These are phyloP conservation scores for Guillardia theta DNA, from an alignment of 78 protist genomes.

Conservation along the genomic window DNA sequence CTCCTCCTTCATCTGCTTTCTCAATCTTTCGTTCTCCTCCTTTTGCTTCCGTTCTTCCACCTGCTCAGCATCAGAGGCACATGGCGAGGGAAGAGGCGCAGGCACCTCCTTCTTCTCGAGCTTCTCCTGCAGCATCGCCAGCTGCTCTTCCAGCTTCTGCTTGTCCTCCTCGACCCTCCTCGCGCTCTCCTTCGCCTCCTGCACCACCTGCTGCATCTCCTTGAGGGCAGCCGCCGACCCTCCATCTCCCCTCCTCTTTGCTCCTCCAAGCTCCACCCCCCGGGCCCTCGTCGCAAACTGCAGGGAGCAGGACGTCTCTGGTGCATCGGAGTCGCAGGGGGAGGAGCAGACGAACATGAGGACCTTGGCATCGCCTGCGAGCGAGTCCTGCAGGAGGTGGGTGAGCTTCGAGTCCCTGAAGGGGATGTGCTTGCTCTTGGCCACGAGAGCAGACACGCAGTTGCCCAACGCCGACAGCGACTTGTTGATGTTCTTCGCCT, in stretches of 20 bases:
- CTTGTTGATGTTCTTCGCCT: conserved; percentile 31
- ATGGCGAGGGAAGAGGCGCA: too few species aligned
- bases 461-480: conserved; percentile 39
- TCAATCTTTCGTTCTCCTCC: too few species aligned
- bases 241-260: conserved; percentile 11
- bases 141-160: not conserved
- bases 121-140: not conserved
- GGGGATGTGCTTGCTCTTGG: conserved; percentile 8
- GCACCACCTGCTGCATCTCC: not conserved
- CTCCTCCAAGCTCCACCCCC: not conserved
- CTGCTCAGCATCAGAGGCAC: too few species aligned
- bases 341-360: conserved; percentile 21
- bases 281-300: conserved; percentile 12
- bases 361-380: not conserved
- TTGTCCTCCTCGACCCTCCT: not conserved
- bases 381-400: not conserved
- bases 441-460: not conserved
- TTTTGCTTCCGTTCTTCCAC: too few species aligned
- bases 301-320: conserved; percentile 10
- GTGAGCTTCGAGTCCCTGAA: not conserved
- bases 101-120: too few species aligned
- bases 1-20: too few species aligned
- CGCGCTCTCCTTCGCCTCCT: not conserved
- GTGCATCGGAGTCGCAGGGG: not conserved
- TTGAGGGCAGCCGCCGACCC: conserved; percentile 8